A percentile compares a stretch with the other conserved stretches of the same genome.
Conservation (phyloP, 306 rosid genomes). For the Gleditsia sinensis region DNA sequence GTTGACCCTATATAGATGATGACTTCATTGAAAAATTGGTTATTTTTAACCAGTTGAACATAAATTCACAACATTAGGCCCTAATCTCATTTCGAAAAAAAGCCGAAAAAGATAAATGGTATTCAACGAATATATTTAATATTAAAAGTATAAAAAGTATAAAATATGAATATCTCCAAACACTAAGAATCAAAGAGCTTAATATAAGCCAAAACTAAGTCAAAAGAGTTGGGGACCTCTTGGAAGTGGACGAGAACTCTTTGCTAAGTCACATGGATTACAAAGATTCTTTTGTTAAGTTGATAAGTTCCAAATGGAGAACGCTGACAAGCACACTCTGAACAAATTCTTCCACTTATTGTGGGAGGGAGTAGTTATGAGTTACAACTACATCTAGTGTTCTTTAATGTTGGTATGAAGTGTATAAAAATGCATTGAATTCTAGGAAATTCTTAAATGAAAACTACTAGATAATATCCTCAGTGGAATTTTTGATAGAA, state of each 20-base stretch:
- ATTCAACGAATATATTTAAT: too few relatives aligned
- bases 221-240: background rate
- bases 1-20: too few relatives aligned
- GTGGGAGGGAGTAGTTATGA: background rate
- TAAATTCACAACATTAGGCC: background rate
- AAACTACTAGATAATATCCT: background rate
- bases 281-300: constrained; percentile 8
- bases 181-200: background rate
- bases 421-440: background rate
- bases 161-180: background rate
- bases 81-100: background rate
- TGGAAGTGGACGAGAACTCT: background rate
- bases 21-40: background rate
- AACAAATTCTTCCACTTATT: constrained; percentile 34
- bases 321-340: constrained; percentile 16
- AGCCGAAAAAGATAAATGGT: too few relatives aligned
- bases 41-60: background rate
- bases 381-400: background rate
- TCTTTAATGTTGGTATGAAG: constrained; percentile 13
- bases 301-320: background rate
- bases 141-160: too few relatives aligned
- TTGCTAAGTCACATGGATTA: constrained; percentile 33
- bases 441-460: background rate
- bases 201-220: background rate
- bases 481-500: background rate